Evolutionary conservation across 2,329 filamentous ascomycete species (phyloP), one percentile per base, ranked within the genome.

Genomic region (Nemania abortiva): DNA sequence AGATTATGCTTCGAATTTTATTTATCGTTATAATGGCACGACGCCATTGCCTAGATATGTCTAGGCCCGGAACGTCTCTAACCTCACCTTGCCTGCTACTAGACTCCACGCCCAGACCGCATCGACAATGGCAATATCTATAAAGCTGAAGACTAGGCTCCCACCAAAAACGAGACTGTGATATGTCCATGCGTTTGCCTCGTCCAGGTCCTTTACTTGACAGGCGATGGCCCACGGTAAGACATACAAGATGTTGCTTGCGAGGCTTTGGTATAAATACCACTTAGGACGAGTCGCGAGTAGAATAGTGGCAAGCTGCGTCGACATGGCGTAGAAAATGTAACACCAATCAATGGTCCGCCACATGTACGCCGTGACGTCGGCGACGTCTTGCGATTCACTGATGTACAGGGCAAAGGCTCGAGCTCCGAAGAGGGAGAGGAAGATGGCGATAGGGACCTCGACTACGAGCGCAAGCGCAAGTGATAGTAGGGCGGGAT

Each of bases 191-290:
- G 91, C 90, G 73, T 89, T 86, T 0, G 79, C 78, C 2, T 82
- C 76, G 6, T 84, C 83, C 54, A 91, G 79, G 1, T 79, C 63
- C n/a, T 79, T 79, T 4, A 80, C 82, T 59, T 84, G 86, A 68
- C 86, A 89, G 0, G 86, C 89, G 49, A 93, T 87, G 0, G 91
- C 90, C 90, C 91, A 93, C 0, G 90, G 91, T 2, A 94, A 79
- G 0, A 93, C 90, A 75, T 90, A 93, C 0, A 90, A 77, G 0
- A 93, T 56, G 73, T 93, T 93, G 6, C 90, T 91, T 0, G 81
- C 85, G 0, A 93, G 79, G 3, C 88, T 89, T 76, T 93, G 90
- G 66, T 86, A 88, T 0, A 93, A 81, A 75, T 92, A 93, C 90
- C 89, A 93, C 1, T 81, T 81, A 0, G 90, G 90, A 0, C 84